Evolutionary conservation across 208 protist genomes (phyloP), one percentile per base, ranked within the genome.

Genomic region (Leishmania tropica): DNA sequence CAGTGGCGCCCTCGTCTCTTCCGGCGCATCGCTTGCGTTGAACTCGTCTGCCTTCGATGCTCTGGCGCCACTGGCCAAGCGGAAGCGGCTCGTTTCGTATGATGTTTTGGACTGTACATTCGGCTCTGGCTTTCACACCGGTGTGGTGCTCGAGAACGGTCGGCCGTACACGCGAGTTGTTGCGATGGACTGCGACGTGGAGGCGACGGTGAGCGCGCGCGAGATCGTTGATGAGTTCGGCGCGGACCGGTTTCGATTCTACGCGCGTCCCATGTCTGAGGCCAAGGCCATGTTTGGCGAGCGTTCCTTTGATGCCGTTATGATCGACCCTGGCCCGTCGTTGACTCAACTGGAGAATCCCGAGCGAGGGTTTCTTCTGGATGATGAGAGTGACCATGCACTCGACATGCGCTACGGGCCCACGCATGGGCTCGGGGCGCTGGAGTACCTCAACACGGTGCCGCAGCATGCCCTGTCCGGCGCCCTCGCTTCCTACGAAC

Each of bases 21-120:
- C 65, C 31, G 54, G 53, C 3, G 35, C 60, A 17, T 68, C 64
- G 8, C 48, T 75, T 37, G 68, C 70, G 1, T 40, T 72, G 21
- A 67, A 64, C 2, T 68, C 73, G 24, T 81, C 77, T 47, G 17
- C 74, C 42, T 19, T n/a, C 5, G 53, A 79, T 28, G 78, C 75
- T 42, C 60, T 89, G 51, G 80, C 87, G 5, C 35, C 77, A 8
- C 35, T 77, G 35, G 45, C 68, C 11, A 92, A 91, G 78, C 84
- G 76, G 17, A 86, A 92, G 53, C 84, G 94, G 5, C 79, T 96
- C 13, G 87, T 96, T 4, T 86, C 88, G 21, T 98, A 95, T 75
- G 93, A 98, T 70, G 93, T 98, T 1, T 84, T 98, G 31, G 95
- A 98, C 78, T 98, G 95, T 84, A 96, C 95, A 1, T 91, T 98